These are phyloP conservation scores for Pyrenophora seminiperda DNA, from an alignment of 2,329 filamentous ascomycete genomes.

Conservation along the genomic window DNA sequence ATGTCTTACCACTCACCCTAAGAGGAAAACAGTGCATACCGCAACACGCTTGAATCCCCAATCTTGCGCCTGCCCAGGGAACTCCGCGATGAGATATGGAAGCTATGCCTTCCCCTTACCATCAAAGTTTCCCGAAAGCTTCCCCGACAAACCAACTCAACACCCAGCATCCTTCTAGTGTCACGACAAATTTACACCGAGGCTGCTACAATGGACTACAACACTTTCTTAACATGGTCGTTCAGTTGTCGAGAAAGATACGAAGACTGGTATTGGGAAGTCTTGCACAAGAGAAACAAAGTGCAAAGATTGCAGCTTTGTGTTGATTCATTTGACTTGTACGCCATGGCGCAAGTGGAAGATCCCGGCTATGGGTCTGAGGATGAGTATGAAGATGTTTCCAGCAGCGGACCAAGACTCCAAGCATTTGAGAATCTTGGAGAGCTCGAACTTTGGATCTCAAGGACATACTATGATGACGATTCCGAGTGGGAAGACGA, in stretches of 20 bases:
- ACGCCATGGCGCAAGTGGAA: background rate
- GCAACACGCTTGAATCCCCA: background rate
- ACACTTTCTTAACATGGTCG: background rate
- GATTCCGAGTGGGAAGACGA: background rate
- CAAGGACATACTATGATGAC: background rate
- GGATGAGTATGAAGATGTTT: background rate
- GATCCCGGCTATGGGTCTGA: background rate
- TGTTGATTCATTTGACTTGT: conserved; percentile 1
- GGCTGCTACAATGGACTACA: background rate
- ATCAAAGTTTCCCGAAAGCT: background rate
- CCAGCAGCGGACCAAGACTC: background rate
- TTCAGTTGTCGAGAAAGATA: background rate
- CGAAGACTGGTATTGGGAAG: background rate
- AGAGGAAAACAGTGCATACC: background rate
- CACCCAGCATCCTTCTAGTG: background rate
- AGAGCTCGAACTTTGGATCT: background rate
- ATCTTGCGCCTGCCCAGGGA: conserved; percentile 5
- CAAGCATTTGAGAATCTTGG: background rate
- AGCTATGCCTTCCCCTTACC: background rate
- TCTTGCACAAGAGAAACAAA: background rate
- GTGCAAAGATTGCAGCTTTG: conserved; percentile 1
- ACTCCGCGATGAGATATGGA: conserved; percentile 5
- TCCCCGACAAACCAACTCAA: background rate
- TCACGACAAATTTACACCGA: conserved; percentile 3
- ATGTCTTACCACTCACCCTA: background rate